These are phyloP conservation scores for Salix viminalis DNA, from an alignment of 345 rosid species.

Conservation along the genomic window DNA sequence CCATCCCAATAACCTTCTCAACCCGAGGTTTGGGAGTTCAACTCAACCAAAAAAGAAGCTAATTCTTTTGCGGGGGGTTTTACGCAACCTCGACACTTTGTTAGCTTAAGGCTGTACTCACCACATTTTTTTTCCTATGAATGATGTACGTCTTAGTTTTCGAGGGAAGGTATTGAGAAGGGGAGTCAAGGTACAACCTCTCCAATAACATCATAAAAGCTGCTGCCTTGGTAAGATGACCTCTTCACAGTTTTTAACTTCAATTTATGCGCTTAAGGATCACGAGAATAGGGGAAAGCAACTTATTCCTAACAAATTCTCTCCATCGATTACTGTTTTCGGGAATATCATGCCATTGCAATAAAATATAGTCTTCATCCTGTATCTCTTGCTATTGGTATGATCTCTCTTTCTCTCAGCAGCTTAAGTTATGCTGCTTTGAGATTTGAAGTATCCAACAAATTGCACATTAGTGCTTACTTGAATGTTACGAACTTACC, in stretches of 20 bases:
- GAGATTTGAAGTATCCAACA: no score
- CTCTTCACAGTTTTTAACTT: neutral
- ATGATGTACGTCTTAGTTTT: neutral
- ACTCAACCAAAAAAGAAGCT: no score
- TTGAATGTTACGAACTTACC: neutral
- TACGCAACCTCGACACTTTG: no score
- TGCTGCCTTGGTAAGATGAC: slow-evolving; percentile 35
- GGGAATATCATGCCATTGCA: slow-evolving; percentile 46
- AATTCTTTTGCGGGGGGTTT: no score
- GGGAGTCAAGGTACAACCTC: slow-evolving; percentile 51
- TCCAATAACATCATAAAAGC: slow-evolving; percentile 23
- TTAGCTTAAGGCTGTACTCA: neutral
- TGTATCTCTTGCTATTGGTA: slow-evolving; percentile 52
- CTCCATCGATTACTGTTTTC: slow-evolving; percentile 13
- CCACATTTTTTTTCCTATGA: neutral
- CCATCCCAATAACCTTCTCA: no score
- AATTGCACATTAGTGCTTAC: neutral
- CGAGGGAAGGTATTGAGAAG: slow-evolving; percentile 56
- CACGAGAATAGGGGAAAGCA: neutral
- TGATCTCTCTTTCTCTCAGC: neutral
- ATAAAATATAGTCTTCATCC: slow-evolving; percentile 42
- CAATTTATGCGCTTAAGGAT: neutral
- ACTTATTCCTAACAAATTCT: neutral
- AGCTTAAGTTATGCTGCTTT: neutral
- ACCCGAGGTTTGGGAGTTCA: no score